These are phyloP conservation scores for Cnidoscolus chayamansa DNA, from an alignment of 441 rosid species.

Conservation along the genomic window DNA sequence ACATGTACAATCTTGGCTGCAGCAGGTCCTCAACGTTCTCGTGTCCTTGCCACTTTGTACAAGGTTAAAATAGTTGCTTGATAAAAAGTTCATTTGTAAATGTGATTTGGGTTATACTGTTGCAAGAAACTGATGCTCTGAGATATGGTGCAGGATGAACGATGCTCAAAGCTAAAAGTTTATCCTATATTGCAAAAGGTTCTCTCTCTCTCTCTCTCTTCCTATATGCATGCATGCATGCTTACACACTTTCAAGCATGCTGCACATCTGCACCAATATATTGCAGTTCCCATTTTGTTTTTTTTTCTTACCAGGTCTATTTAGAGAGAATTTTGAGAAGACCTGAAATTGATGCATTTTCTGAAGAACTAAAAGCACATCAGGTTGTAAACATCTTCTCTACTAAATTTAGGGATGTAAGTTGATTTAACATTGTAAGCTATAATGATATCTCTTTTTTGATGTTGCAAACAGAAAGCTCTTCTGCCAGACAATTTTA, in stretches of 20 bases:
- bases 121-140: slow-evolving; percentile 26
- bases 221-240: neutral
- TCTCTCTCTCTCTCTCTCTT: slow-evolving; percentile 15
- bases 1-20: slow-evolving; percentile 97
- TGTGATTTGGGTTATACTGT: slow-evolving; percentile 12
- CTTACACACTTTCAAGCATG: neutral
- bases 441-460: slow-evolving; percentile 17
- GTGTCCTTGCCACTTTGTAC: slow-evolving; percentile 94
- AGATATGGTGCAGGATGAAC: slow-evolving; percentile 70
- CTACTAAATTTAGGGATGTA: slow-evolving; percentile 9
- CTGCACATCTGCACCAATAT: neutral
- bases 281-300: slow-evolving; percentile 1
- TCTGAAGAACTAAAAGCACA: slow-evolving; percentile 92
- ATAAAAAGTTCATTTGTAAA: slow-evolving; percentile 10
- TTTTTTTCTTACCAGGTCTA: slow-evolving; percentile 57
- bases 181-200: slow-evolving; percentile 97
- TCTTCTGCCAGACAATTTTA: slow-evolving; percentile 82
- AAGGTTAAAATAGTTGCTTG: slow-evolving; percentile 47
- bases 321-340: slow-evolving; percentile 91
- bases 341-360: slow-evolving; percentile 94
- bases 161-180: slow-evolving; percentile 88
- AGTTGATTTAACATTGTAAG: slow-evolving; percentile 13
- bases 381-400: slow-evolving; percentile 50
- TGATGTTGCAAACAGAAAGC: slow-evolving; percentile 69
- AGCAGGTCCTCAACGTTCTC: slow-evolving; percentile 98